Evolutionary conservation across 257 asterid genomes (phyloP).

Genomic region (Gynochthodes officinalis): DNA sequence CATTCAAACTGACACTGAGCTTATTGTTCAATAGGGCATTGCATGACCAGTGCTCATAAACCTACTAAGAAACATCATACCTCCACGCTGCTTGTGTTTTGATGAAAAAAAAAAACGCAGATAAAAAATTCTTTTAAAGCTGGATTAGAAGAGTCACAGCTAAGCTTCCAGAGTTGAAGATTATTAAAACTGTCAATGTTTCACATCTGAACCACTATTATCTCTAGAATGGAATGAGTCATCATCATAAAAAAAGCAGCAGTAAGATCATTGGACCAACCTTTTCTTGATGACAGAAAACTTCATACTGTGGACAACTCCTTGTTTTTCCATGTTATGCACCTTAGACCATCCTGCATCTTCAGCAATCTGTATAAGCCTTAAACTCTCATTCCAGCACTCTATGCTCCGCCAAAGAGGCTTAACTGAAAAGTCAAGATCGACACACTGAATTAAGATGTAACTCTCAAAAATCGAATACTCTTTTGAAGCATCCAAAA

Average conservation of each 20-base stretch:
- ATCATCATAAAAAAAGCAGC: slow-evolving; percentile 2
- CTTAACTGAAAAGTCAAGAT: slow-evolving; percentile 54
- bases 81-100: background rate
- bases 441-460: slow-evolving; percentile 13
- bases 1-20: background rate
- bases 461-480: background rate
- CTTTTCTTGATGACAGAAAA: slow-evolving; percentile 62
- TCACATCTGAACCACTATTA: background rate
- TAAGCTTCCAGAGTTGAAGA: background rate
- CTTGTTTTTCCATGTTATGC: slow-evolving; percentile 27
- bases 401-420: slow-evolving; percentile 86
- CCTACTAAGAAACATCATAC: background rate
- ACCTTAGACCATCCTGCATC: slow-evolving; percentile 35
- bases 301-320: slow-evolving; percentile 21
- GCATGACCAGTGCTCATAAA: background rate
- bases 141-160: background rate
- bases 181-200: background rate
- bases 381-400: slow-evolving; percentile 86
- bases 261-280: slow-evolving; percentile 33
- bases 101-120: background rate
- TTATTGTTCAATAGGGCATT: background rate
- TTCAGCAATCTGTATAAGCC: slow-evolving; percentile 69
- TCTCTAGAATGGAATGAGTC: background rate
- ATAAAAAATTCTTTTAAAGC: background rate
- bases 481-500: slow-evolving; percentile 1